These are phyloP conservation scores for Giardia duodenalis DNA, from an alignment of 208 protist genomes.

Conservation along the genomic window DNA sequence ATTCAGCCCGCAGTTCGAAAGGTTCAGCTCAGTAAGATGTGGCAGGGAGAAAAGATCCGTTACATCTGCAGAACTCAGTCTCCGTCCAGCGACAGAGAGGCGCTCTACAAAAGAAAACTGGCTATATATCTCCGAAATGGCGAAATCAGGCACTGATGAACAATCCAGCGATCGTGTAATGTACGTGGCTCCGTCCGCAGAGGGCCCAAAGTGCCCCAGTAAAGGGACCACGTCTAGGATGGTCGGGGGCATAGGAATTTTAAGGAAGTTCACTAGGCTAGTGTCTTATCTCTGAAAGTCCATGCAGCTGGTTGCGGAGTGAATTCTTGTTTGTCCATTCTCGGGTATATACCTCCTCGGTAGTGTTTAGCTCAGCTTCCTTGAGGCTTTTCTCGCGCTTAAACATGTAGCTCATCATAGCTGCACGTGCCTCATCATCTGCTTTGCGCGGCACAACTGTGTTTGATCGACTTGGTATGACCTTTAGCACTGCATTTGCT, in stretches of 20 bases:
- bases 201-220: not conserved
- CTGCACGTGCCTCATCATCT: not conserved
- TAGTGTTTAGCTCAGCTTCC: conserved; percentile 21
- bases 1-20: not conserved
- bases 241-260: too few species aligned
- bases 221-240: too few species aligned
- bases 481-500: not conserved
- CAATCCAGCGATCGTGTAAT: not conserved
- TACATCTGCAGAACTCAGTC: not conserved
- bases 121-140: not conserved
- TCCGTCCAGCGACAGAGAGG: not conserved
- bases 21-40: not conserved
- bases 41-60: not conserved
- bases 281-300: not conserved
- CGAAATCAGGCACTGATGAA: not conserved
- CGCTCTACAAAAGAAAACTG: not conserved
- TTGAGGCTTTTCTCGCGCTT: not conserved
- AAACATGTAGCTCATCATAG: conserved; percentile 19
- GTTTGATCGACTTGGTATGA: not conserved
- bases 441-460: not conserved
- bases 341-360: not conserved
- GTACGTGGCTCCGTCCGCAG: not conserved
- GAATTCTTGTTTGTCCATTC: not conserved
- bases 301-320: not conserved
- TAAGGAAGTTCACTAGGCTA: too few species aligned